phyloP scores from a whole-genome alignment of 208 protist genomes.

The Leishmania tarentolae region DNA sequence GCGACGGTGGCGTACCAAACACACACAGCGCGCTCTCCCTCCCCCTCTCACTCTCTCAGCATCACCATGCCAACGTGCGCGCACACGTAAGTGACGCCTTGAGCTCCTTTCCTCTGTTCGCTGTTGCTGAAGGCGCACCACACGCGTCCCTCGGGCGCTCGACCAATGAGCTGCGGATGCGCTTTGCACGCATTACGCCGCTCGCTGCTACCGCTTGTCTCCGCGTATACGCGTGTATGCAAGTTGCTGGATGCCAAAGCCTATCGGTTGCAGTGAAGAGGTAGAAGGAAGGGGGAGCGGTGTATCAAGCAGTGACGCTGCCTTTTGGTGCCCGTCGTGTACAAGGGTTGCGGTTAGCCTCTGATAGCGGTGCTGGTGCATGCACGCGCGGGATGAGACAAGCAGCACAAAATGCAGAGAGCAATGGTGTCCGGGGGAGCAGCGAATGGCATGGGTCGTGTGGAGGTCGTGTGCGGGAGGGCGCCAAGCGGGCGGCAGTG shows the following conservation, averaged over 20 bases:
- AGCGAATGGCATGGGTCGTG: not conserved
- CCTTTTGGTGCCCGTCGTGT: too few species aligned
- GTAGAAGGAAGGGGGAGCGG: not conserved
- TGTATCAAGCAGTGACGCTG: not conserved
- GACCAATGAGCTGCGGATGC: too few species aligned
- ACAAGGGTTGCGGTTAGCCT: not conserved
- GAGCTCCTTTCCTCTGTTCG: not conserved
- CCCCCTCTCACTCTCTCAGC: not conserved
- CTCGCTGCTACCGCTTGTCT: too few species aligned
- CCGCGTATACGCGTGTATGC: not conserved
- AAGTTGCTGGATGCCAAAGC: not conserved
- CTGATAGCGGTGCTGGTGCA: not conserved
- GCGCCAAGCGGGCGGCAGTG: not conserved
- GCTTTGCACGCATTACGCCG: not conserved
- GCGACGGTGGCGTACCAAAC: not conserved
- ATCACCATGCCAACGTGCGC: not conserved
- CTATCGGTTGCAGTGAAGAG: not conserved
- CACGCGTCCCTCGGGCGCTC: too few species aligned
- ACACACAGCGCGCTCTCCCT: not conserved
- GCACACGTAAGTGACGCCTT: not conserved
- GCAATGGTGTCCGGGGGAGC: too few species aligned
- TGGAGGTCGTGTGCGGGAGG: not conserved
- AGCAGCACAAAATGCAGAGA: not conserved
- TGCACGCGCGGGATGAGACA: not conserved
- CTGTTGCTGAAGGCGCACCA: not conserved